Percentiles rank a stretch among this genome's conserved stretches.
These are phyloP conservation scores for Ceratobasidium sp. DNA, from an alignment of 1,284 basidiomycete genomes.

Conservation along the genomic window DNA sequence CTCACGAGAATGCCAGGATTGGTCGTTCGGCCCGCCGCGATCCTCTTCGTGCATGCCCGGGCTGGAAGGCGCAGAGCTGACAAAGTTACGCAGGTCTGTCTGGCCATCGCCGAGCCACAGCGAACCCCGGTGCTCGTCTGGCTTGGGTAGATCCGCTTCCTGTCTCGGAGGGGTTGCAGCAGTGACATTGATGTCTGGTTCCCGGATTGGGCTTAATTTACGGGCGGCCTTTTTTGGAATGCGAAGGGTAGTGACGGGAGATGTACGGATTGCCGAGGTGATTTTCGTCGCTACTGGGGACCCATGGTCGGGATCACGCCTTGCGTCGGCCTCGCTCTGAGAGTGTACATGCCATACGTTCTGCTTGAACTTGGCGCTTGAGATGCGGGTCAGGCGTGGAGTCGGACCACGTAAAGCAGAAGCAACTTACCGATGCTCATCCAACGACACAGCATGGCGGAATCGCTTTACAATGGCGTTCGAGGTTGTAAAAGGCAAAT, in stretches of 20 bases:
- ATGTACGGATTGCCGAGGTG: neutral
- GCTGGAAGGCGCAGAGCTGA: slow-evolving; percentile 1
- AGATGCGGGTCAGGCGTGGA: neutral
- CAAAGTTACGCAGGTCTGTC: slow-evolving; percentile 35
- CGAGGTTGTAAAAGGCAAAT: slow-evolving; percentile 48
- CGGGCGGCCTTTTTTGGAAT: neutral
- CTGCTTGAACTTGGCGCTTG: slow-evolving; percentile 48
- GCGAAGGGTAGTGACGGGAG: slow-evolving; percentile 20
- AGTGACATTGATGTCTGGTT: slow-evolving; percentile 26
- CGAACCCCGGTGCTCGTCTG: neutral
- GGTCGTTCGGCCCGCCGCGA: slow-evolving; percentile 4
- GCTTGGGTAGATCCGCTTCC: neutral
- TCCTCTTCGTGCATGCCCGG: slow-evolving; percentile 17
- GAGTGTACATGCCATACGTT: slow-evolving; percentile 47
- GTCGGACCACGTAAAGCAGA: neutral
- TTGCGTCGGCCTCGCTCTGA: slow-evolving; percentile 8
- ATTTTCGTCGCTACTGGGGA: neutral
- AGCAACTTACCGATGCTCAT: slow-evolving; percentile 46
- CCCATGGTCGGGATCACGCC: slow-evolving; percentile 46
- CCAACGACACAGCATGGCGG: slow-evolving; percentile 49
- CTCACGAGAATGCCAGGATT: slow-evolving; percentile 37
- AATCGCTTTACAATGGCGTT: slow-evolving; percentile 48
- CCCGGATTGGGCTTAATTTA: slow-evolving; percentile 12
- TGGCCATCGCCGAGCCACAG: slow-evolving; percentile 15
- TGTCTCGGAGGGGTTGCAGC: slow-evolving; percentile 15